Conservation (phyloP, 2,329 filamentous ascomycete species). For the Epichloe amarillans region DNA sequence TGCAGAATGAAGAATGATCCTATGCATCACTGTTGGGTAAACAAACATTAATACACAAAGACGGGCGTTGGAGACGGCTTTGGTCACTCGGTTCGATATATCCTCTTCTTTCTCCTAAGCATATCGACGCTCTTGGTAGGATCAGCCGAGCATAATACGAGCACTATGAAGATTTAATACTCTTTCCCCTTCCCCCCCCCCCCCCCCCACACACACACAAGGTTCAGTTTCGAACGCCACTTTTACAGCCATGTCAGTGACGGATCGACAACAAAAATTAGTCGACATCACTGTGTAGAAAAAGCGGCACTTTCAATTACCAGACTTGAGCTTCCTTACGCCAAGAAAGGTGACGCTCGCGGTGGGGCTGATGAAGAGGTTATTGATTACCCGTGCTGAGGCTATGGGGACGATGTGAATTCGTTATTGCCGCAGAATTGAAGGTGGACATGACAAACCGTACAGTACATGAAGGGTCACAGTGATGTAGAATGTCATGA, state of each 20-base stretch:
- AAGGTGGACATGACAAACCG: too few relatives aligned
- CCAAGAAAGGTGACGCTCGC: slow-evolving; percentile 12
- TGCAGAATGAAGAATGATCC: slow-evolving; percentile 3
- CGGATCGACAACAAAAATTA: too few relatives aligned
- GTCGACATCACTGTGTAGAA: too few relatives aligned
- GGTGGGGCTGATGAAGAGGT: slow-evolving; percentile 17
- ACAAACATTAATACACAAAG: slow-evolving; percentile 5
- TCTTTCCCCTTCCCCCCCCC: background rate
- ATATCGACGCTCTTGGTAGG: slow-evolving; percentile 3
- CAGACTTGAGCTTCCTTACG: background rate
- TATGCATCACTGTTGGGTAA: slow-evolving; percentile 9
- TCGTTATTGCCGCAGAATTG: background rate
- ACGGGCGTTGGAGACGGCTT: slow-evolving; percentile 14
- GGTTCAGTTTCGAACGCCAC: background rate
- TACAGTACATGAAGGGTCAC: too few relatives aligned
- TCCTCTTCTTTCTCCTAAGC: slow-evolving; percentile 5
- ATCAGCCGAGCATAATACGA: slow-evolving; percentile 1
- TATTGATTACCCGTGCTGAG: slow-evolving; percentile 4
- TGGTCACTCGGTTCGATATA: slow-evolving; percentile 13
- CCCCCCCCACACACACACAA: too few relatives aligned
- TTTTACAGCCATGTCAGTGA: too few relatives aligned
- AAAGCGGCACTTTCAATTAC: background rate
- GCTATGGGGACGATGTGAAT: slow-evolving; percentile 4
- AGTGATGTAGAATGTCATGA: too few relatives aligned
- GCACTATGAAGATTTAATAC: background rate